A percentile compares a stretch with the other conserved stretches of the same genome.
phyloP scores from a whole-genome alignment of 331 rosid species.

The Telfairia occidentalis region DNA sequence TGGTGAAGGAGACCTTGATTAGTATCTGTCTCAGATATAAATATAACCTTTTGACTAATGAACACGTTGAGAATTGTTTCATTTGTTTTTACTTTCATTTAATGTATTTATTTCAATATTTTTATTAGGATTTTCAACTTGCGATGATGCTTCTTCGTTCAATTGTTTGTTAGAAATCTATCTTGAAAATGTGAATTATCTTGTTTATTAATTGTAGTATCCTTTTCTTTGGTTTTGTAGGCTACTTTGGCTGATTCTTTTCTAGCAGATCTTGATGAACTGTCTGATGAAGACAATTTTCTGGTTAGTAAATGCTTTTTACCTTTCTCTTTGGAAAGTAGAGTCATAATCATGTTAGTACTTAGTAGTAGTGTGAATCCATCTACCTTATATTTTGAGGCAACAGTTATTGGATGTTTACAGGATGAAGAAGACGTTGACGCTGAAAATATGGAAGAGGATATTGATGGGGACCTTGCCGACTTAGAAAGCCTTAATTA shows the following conservation, averaged over 20 bases:
- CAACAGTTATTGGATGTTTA: background rate
- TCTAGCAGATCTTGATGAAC: conserved; percentile 89
- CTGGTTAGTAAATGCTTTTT: conserved; percentile 30
- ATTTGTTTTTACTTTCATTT: background rate
- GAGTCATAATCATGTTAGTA: background rate
- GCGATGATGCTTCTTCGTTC: background rate
- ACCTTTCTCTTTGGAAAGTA: background rate
- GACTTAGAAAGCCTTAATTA: conserved; percentile 74
- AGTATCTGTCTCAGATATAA: background rate
- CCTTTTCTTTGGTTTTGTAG: conserved; percentile 27
- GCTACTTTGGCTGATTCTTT: conserved; percentile 94
- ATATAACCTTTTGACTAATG: background rate
- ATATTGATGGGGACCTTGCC: conserved; percentile 74
- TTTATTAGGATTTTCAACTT: background rate
- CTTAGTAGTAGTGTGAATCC: background rate
- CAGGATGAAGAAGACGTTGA: conserved; percentile 55
- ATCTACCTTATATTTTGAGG: background rate
- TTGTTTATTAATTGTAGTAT: background rate
- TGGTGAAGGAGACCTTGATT: background rate
- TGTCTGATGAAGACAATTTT: conserved; percentile 74
- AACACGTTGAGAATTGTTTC: background rate
- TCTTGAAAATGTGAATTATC: background rate
- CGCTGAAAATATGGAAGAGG: conserved; percentile 72
- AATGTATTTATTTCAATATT: background rate
- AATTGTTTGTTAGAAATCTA: background rate